Evolutionary conservation across 345 rosid species (phyloP).

Genomic region (Isatis tinctoria): DNA sequence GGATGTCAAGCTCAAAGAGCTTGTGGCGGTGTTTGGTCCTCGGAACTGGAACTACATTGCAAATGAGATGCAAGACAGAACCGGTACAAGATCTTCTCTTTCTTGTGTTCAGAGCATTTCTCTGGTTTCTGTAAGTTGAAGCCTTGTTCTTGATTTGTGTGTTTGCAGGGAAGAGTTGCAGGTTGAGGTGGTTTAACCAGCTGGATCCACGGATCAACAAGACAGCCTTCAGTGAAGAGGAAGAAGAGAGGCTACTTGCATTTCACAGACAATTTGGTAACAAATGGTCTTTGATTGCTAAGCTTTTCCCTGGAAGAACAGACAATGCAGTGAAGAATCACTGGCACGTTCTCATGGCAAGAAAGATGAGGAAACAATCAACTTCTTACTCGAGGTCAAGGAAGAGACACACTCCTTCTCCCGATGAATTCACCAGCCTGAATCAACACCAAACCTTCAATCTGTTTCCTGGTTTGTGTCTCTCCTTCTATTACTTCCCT

Average conservation of each 20-base stretch:
- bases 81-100: conserved; percentile 42
- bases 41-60: conserved; percentile 86
- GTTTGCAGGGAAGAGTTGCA: conserved; percentile 67
- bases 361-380: conserved; percentile 41
- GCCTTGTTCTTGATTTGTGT: not conserved
- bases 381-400: conserved; percentile 30
- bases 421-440: not conserved
- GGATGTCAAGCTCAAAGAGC: conserved; percentile 38
- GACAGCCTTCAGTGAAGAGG: conserved; percentile 63
- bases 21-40: conserved; percentile 70
- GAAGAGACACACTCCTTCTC: conserved; percentile 18
- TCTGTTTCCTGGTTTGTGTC: conserved; percentile 24
- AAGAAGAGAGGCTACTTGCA: conserved; percentile 54
- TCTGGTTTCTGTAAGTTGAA: not conserved
- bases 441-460: conserved; percentile 1
- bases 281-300: conserved; percentile 65
- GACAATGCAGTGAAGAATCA: conserved; percentile 63
- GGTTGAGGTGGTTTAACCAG: conserved; percentile 85
- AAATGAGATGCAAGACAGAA: conserved; percentile 68
- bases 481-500: not conserved
- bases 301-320: conserved; percentile 54
- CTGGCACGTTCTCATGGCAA: conserved; percentile 61
- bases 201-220: conserved; percentile 80
- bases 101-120: not conserved
- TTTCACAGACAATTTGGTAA: conserved; percentile 55